phyloP scores from a whole-genome alignment of 257 asterid species.

The Solanum piurae region DNA sequence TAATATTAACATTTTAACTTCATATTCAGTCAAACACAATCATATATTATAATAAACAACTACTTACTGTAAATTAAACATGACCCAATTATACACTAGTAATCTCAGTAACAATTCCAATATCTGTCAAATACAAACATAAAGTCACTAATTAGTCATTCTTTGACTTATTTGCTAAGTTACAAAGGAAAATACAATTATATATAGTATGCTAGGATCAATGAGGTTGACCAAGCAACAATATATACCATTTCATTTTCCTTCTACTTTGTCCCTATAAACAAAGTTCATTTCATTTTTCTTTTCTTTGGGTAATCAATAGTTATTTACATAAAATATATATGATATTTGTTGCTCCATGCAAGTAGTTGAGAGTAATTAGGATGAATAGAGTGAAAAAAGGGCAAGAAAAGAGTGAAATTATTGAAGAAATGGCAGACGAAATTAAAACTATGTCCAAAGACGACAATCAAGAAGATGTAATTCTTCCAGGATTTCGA shows the following conservation, averaged over 20 bases:
- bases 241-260: neutral
- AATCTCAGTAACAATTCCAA: neutral
- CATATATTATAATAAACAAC: neutral
- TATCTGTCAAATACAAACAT: neutral
- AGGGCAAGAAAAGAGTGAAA: neutral
- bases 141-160: neutral
- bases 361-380: neutral
- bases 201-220: neutral
- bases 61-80: neutral
- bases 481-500: constrained; percentile 1
- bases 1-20: neutral
- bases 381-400: neutral
- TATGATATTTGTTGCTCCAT: neutral
- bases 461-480: neutral
- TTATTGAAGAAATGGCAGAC: neutral
- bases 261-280: neutral
- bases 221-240: neutral
- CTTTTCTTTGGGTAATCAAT: neutral
- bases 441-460: neutral
- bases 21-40: neutral
- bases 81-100: neutral
- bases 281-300: neutral
- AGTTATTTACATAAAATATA: neutral
- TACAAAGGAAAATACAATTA: neutral
- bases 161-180: neutral